phyloP scores from a whole-genome alignment of 495 filamentous ascomycete species.

The Penicillium riverlandense region DNA sequence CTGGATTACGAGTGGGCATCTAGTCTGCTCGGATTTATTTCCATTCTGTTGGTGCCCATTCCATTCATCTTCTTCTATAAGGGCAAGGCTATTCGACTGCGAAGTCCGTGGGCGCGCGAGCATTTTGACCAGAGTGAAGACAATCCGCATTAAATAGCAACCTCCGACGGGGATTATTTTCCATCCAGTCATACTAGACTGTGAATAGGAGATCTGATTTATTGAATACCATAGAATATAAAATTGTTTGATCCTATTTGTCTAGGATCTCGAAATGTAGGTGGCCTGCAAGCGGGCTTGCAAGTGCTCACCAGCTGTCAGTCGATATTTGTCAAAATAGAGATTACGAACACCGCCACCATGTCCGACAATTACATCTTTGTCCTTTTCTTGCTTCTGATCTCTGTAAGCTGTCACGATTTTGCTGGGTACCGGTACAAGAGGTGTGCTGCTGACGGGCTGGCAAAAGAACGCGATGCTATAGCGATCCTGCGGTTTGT shows the following conservation, averaged over 20 bases:
- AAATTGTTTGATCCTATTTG: no score
- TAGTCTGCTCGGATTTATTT: constrained; percentile 51
- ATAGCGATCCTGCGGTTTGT: constrained; percentile 53
- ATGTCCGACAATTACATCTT: constrained; percentile 8
- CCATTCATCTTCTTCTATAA: constrained; percentile 39
- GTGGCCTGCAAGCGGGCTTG: constrained; percentile 2
- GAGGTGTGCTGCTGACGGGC: constrained; percentile 53
- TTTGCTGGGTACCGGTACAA: constrained; percentile 61
- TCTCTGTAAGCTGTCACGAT: constrained; percentile 26
- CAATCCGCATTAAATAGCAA: constrained; percentile 15
- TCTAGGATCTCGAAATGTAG: neutral
- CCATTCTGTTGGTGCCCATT: constrained; percentile 50
- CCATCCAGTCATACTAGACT: no score
- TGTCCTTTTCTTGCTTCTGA: neutral
- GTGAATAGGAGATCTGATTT: no score
- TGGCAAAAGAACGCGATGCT: constrained; percentile 82
- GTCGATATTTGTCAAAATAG: constrained; percentile 32
- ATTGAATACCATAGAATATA: no score
- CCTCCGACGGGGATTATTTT: no score
- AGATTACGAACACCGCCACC: constrained; percentile 12
- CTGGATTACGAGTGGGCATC: constrained; percentile 57
- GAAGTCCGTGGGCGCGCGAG: constrained; percentile 36
- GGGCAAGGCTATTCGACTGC: constrained; percentile 27
- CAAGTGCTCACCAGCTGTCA: constrained; percentile 74
- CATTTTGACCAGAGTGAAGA: constrained; percentile 33